Base-by-base conservation (phyloP, 78 protist genomes). In the Cavenderia fasciculata region DNA sequence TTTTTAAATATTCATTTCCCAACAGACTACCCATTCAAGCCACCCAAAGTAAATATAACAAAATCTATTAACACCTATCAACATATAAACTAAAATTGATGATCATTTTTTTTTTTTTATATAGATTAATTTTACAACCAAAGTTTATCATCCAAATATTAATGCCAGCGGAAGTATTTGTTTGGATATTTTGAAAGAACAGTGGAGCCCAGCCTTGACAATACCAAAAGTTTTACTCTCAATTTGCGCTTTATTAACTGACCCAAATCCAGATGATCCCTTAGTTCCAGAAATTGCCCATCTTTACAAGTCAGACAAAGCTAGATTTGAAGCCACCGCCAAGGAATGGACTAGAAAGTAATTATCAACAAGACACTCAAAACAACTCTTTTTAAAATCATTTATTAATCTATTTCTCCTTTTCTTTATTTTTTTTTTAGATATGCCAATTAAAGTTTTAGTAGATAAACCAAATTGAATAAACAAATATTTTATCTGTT, bases 191-290 rank as follows among this genome's bases (percentile, higher is more conserved):
- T 96, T 99, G 69, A 96, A 97, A 8, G 97, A 95, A 51, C 94
- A 96, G 77, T 99, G 99, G 99, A 86, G 92, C 54, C 99, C 99
- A 23, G 98, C 99, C 5, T 87, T 97, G n/a, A 98, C 99, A 34
- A 96, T 96, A 59, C 86, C 97, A 40, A 85, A 77, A 85, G 97
- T 97, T 33, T 87, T 98, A 59, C 92, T 96, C 25, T 94, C 98
- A 25, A 79, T 98, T 57, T 79, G 94, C 66, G 91, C 97, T 6
- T 68, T 98, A 41, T 88, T 98, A 56, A 93, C 98, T 14, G 98
- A 98, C 34, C 99, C 99, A 31, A 96, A 97, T 73, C 99, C 98
- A 18, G 98, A 97, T 34, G 98, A 97, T 74, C 98, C 99, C 23
- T 93, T 98, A 11, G 98, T 95, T 21, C 97, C 98, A 33, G 98